phyloP scores from a whole-genome alignment of 805 yeast species.

The Cephaloascus albidus region DNA sequence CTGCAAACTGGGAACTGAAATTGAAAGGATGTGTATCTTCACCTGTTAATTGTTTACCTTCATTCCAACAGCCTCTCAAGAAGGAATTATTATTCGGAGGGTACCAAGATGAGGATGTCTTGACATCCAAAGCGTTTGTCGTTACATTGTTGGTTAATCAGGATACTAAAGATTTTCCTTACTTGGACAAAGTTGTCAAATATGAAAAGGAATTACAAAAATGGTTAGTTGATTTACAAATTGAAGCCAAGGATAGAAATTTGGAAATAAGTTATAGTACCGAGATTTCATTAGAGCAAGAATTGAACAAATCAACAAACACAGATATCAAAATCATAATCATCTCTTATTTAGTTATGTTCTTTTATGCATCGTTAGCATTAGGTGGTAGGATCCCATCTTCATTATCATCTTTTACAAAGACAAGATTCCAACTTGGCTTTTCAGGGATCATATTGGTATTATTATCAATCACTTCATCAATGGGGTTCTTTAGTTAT shows the following conservation, averaged over 20 bases:
- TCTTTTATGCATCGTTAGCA: constrained; percentile 77
- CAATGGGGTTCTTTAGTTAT: constrained; percentile 73
- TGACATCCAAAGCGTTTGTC: constrained; percentile 63
- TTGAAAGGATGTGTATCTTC: constrained; percentile 57
- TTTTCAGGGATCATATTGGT: constrained; percentile 80
- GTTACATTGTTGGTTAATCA: constrained; percentile 65
- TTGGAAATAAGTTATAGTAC: constrained; percentile 67
- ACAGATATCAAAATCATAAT: constrained; percentile 66
- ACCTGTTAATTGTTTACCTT: constrained; percentile 86
- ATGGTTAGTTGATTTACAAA: constrained; percentile 33
- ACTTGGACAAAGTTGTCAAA: constrained; percentile 26
- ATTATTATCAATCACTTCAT: constrained; percentile 65
- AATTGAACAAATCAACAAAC: constrained; percentile 71
- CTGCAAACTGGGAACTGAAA: constrained; percentile 44
- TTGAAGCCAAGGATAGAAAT: constrained; percentile 41
- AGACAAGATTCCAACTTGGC: constrained; percentile 69
- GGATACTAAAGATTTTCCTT: constrained; percentile 23
- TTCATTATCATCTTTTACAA: constrained; percentile 14
- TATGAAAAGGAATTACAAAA: constrained; percentile 72
- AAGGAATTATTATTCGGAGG: constrained; percentile 66
- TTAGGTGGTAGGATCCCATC: constrained; percentile 46
- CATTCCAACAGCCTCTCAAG: constrained; percentile 84
- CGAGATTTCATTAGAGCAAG: constrained; percentile 77
- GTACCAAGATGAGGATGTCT: constrained; percentile 32
- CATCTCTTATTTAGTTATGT: constrained; percentile 78